A percentile compares a stretch with the other conserved stretches of the same genome.
Conservation (phyloP, 768 basidiomycete species). For the Phaffia tasmanica region DNA sequence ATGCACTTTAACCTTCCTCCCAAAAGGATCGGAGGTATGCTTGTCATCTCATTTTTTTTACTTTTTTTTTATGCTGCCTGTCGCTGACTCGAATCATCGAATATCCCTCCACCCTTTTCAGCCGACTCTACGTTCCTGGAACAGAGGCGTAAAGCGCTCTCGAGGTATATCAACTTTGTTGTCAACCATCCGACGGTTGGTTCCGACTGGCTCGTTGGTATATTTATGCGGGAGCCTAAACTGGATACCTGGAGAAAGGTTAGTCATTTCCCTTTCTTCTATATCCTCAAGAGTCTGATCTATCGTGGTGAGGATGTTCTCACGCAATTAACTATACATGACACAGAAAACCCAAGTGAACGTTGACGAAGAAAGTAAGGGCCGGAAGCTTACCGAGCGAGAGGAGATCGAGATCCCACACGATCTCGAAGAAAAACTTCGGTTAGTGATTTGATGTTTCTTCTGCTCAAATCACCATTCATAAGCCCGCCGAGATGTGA, state of each 20-base stretch:
- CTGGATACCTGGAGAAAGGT: conserved; percentile 77
- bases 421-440: conserved; percentile 81
- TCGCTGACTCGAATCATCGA: not conserved
- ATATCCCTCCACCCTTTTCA: conserved; percentile 32
- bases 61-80: conserved; percentile 19
- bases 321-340: not conserved
- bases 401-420: conserved; percentile 90
- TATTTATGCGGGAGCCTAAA: conserved; percentile 70
- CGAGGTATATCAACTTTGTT: conserved; percentile 66
- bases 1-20: conserved; percentile 77
- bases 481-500: not conserved
- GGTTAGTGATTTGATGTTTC: conserved; percentile 41
- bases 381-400: conserved; percentile 34
- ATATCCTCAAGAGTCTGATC: not conserved
- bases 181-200: conserved; percentile 88
- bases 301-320: not conserved
- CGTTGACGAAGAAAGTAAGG: conserved; percentile 72
- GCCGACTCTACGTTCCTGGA: conserved; percentile 86
- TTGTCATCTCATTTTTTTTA: not conserved
- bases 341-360: conserved; percentile 49
- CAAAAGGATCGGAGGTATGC: conserved; percentile 78
- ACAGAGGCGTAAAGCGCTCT: conserved; percentile 68
- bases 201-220: conserved; percentile 69
- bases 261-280: not conserved
- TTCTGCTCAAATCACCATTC: not conserved